Evolutionary conservation across 2,329 filamentous ascomycete genomes (phyloP).

Genomic region (Neonectria hederae): DNA sequence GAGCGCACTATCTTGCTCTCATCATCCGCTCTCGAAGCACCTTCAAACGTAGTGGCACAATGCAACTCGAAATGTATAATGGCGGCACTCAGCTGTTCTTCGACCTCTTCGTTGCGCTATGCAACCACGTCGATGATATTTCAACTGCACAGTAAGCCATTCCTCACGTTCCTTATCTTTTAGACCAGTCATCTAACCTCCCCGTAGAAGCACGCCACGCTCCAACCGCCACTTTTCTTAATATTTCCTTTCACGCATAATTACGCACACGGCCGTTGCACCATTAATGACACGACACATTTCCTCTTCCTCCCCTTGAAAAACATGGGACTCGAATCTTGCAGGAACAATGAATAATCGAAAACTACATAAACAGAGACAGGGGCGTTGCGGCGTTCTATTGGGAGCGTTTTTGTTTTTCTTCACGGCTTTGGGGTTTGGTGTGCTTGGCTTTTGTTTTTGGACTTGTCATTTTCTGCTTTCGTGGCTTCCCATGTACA

Average conservation of each 20-base stretch:
- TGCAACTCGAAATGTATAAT: conserved; percentile 93
- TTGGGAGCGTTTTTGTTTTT: conserved; percentile 14
- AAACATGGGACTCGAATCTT: conserved; percentile 25
- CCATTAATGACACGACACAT: conserved; percentile 40
- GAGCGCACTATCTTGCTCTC: conserved; percentile 90
- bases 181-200: conserved; percentile 3
- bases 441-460: conserved; percentile 24
- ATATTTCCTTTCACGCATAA: conserved; percentile 14
- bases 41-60: conserved; percentile 93
- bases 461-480: conserved; percentile 14
- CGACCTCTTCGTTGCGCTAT: conserved; percentile 91
- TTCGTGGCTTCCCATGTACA: conserved; percentile 45
- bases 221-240: conserved; percentile 56
- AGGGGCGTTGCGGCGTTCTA: conserved; percentile 29
- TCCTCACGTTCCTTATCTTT: not conserved
- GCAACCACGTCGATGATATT: conserved; percentile 85
- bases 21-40: conserved; percentile 89
- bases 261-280: conserved; percentile 15
- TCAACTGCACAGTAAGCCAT: conserved; percentile 63
- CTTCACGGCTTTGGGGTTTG: conserved; percentile 13
- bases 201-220: conserved; percentile 52
- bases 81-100: conserved; percentile 88
- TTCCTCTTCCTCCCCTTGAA: conserved; percentile 16
- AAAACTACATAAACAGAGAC: conserved; percentile 35
- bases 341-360: conserved; percentile 25